phyloP scores from a whole-genome alignment of 208 protist species.

The Acanthamoeba lenticulata region DNA sequence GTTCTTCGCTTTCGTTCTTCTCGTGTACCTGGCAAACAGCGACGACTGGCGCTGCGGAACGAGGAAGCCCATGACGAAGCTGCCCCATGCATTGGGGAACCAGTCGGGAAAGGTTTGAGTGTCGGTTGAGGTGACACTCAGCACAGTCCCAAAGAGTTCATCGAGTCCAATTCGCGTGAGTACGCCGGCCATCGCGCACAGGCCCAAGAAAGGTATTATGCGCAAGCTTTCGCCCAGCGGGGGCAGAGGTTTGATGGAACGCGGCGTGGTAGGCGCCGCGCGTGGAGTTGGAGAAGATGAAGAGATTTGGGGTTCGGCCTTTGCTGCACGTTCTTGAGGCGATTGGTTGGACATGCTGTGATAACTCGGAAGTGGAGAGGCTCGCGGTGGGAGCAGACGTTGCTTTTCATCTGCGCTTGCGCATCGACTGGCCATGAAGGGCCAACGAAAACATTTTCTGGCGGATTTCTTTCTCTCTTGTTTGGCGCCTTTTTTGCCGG shows the following conservation, averaged over 20 bases:
- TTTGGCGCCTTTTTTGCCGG: conserved; percentile 13
- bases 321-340: background rate
- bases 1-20: background rate
- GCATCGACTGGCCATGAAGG: too few relatives aligned
- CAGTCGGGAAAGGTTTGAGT: conserved; percentile 38
- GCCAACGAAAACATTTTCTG: too few relatives aligned
- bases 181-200: conserved; percentile 37
- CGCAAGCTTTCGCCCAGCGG: background rate
- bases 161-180: conserved; percentile 42
- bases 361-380: too few relatives aligned
- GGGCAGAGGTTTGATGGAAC: background rate
- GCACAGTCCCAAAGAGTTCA: conserved; percentile 32
- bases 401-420: too few relatives aligned
- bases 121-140: conserved; percentile 13
- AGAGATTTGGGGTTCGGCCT: background rate
- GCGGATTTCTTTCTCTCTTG: background rate
- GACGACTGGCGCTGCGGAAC: background rate
- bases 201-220: background rate
- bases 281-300: background rate
- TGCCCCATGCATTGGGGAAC: conserved; percentile 61
- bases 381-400: too few relatives aligned
- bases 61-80: conserved; percentile 62
- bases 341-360: background rate
- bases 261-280: background rate
- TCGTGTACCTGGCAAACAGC: background rate